Evolutionary conservation across 2,329 filamentous ascomycete genomes (phyloP).

Genomic region (Parastagonospora nodorum): DNA sequence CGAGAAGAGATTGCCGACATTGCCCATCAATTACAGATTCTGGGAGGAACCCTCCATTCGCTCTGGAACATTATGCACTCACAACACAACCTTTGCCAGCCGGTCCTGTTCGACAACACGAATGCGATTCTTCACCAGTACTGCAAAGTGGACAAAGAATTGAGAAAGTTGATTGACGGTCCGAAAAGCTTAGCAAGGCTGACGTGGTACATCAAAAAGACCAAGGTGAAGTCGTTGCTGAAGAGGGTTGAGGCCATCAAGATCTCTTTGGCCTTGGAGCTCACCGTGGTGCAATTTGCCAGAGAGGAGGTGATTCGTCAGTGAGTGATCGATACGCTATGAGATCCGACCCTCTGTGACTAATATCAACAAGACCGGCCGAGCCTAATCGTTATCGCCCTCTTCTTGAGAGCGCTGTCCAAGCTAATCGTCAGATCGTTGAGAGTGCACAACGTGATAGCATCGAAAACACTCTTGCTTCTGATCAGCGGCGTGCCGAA

Average conservation of each 20-base stretch:
- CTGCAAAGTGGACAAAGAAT: conserved; percentile 9
- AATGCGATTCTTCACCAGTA: conserved; percentile 9
- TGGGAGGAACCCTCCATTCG: conserved; percentile 10
- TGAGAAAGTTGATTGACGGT: conserved; percentile 9
- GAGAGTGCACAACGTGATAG: conserved; percentile 19
- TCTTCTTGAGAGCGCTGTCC: conserved; percentile 22
- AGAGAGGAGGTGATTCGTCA: conserved; percentile 10
- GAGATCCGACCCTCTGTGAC: background rate
- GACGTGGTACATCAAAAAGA: conserved; percentile 19
- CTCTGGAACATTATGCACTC: conserved; percentile 10
- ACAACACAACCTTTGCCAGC: conserved; percentile 12
- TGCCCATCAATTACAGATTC: conserved; percentile 8
- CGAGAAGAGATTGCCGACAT: conserved; percentile 22
- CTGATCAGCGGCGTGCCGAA: conserved; percentile 2
- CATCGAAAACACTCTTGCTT: conserved; percentile 1
- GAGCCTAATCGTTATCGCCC: conserved; percentile 19
- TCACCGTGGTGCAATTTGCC: conserved; percentile 18
- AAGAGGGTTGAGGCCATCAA: conserved; percentile 29
- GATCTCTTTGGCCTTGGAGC: conserved; percentile 11
- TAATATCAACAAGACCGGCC: background rate
- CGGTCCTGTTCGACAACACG: conserved; percentile 8
- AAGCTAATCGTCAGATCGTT: conserved; percentile 19
- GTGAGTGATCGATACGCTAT: background rate
- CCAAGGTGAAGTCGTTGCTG: conserved; percentile 18
- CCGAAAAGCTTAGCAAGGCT: conserved; percentile 12